A percentile compares a stretch with the other conserved stretches of the same genome.
Evolutionary conservation across 2,329 filamentous ascomycete species (phyloP).

Genomic region (Apiospora saccharicola): DNA sequence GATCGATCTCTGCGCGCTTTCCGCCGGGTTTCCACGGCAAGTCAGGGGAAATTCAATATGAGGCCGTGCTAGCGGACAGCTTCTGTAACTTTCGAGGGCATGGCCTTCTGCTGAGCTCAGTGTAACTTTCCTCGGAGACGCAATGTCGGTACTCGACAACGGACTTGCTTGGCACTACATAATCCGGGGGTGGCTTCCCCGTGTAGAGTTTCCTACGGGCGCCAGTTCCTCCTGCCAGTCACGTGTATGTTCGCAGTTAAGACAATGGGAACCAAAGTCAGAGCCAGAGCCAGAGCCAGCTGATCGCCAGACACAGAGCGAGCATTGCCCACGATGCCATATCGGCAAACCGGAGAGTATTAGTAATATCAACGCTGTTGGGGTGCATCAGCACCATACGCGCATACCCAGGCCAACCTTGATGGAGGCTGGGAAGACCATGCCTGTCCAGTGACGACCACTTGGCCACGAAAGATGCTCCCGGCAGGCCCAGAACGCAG

Average conservation of each 20-base stretch:
- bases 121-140: background rate
- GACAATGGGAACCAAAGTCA: background rate
- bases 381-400: background rate
- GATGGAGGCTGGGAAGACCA: background rate
- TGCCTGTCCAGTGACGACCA: background rate
- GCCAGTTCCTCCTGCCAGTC: slow-evolving; percentile 8
- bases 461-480: background rate
- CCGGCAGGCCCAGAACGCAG: background rate
- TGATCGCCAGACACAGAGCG: background rate
- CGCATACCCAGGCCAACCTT: background rate
- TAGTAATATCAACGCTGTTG: background rate
- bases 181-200: background rate
- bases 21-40: slow-evolving; percentile 1
- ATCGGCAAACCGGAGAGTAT: background rate
- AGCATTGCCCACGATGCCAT: background rate
- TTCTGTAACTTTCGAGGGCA: background rate
- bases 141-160: background rate
- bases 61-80: background rate
- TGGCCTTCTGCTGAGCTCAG: background rate
- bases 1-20: slow-evolving; percentile 12
- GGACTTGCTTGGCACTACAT: background rate
- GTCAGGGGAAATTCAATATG: background rate
- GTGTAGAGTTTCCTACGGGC: background rate
- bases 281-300: background rate
- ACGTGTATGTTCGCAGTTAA: background rate